phyloP scores from a whole-genome alignment of 306 rosid genomes.

The Corylus americana region DNA sequence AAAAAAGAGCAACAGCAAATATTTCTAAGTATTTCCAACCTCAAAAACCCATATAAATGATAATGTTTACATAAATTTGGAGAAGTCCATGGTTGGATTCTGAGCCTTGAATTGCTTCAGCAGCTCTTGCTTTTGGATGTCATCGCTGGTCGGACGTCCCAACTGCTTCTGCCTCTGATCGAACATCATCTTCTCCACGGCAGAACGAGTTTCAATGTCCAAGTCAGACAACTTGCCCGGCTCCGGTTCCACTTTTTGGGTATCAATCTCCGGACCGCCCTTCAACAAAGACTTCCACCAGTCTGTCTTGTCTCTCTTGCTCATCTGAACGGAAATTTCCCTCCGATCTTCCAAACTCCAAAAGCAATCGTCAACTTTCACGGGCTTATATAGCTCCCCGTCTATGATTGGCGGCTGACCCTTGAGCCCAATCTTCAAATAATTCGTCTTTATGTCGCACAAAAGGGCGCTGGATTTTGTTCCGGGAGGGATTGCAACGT shows the following conservation, averaged over 20 bases:
- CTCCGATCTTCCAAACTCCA: conserved; percentile 15
- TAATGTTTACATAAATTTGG: too few relatives aligned
- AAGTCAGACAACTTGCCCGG: not conserved
- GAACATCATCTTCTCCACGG: conserved; percentile 22
- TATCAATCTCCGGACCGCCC: conserved; percentile 15
- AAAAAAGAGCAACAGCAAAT: too few relatives aligned
- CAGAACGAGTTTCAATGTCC: conserved; percentile 8
- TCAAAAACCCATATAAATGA: too few relatives aligned
- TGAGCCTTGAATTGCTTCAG: conserved; percentile 21
- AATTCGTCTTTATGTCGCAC: too few relatives aligned
- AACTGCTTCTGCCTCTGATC: conserved; percentile 18
- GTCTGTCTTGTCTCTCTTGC: not conserved
- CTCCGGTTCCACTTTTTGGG: conserved; percentile 9
- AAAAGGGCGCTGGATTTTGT: too few relatives aligned
- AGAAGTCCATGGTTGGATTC: conserved; percentile 8
- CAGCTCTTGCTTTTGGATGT: conserved; percentile 2
- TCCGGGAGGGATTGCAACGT: too few relatives aligned
- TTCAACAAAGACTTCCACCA: conserved; percentile 16
- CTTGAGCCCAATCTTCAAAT: conserved; percentile 16
- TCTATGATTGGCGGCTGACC: conserved; percentile 15
- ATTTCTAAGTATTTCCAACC: too few relatives aligned
- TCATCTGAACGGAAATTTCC: not conserved
- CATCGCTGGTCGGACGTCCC: conserved; percentile 3
- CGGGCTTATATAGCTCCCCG: conserved; percentile 11
- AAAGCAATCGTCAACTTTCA: conserved; percentile 3